Percentiles rank a stretch among this genome's conserved stretches.
Evolutionary conservation across 805 yeast species (phyloP).

Genomic region (Starmerella cellae): DNA sequence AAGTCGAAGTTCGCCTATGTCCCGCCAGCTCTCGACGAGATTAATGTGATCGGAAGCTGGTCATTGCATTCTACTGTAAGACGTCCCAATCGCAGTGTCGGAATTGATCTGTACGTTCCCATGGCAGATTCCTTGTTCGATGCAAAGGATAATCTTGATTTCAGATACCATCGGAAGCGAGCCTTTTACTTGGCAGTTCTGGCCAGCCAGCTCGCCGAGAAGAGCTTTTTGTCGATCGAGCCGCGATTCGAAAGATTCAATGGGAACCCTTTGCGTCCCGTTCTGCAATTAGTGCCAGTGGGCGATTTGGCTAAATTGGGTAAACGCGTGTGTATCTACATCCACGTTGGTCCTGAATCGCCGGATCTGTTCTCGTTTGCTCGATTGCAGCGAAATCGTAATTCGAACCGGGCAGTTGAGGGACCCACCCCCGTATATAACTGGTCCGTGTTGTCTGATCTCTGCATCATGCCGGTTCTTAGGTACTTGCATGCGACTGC

Average conservation of each 20-base stretch:
- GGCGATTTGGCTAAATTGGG: conserved; percentile 14
- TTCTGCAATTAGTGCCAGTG: conserved; percentile 38
- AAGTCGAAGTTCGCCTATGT: conserved; percentile 59
- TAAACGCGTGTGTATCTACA: conserved; percentile 50
- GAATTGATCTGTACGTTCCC: conserved; percentile 66
- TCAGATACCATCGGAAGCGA: conserved; percentile 78
- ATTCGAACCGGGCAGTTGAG: conserved; percentile 46
- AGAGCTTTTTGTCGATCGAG: conserved; percentile 30
- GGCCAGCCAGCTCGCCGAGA: conserved; percentile 30
- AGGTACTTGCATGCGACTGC: conserved; percentile 64
- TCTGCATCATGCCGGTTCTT: conserved; percentile 55
- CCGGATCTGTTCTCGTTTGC: conserved; percentile 52
- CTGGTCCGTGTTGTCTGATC: conserved; percentile 58
- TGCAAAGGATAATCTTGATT: conserved; percentile 79
- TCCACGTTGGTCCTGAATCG: conserved; percentile 60
- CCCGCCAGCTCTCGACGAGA: conserved; percentile 46
- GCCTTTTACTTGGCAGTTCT: conserved; percentile 74
- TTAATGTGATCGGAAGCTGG: conserved; percentile 77
- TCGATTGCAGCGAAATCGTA: conserved; percentile 57
- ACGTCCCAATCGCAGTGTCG: conserved; percentile 43
- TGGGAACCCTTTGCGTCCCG: conserved; percentile 67
- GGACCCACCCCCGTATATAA: conserved; percentile 77
- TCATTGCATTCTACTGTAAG: conserved; percentile 72
- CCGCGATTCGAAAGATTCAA: conserved; percentile 58
- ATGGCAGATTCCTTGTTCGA: conserved; percentile 70